Base-by-base conservation (phyloP, 305 asterid species). In the Fraxinus greggii region DNA sequence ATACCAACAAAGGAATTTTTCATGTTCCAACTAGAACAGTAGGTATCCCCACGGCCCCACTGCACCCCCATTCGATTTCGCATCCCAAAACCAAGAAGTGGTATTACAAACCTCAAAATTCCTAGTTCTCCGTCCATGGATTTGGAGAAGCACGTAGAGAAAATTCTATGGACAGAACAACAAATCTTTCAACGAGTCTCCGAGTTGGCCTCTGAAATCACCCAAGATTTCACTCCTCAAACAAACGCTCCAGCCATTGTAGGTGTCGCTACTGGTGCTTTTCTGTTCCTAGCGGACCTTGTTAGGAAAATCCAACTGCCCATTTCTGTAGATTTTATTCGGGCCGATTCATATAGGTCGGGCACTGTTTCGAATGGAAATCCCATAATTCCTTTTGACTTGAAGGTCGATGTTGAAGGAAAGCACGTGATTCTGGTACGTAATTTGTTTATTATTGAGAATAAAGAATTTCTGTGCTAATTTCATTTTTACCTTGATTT, bases 241-340 rank as follows among this genome's bases (percentile, higher is more conserved):
- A 21, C 81, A 24, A 76, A 83, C 3, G 80, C 88, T 86, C 96
- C 97, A 0, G 95, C 86, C 45, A 3, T 92, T 1, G 97, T 95
- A 21, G 98, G 97, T 2, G 98, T 95, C 19, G 98, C 98, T 79
- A 94, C 97, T 75, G 98, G 98, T 19, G 99, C 97, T 0, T 89
- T 94, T 82, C 78, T 95, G 10, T 95, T 95, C 86, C 81, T 94
- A 38, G 98, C 97, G 13, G 99, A 95, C 84, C 97, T 95, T 33
- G 97, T 89, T 12, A 85, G 98, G 83, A 82, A 89, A 75, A 89
- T 94, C 79, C 89, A 84, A 23, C 86, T 94, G 3, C 93, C 97
- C 77, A 36, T 94, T 51, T 69, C 88, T 5, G 93, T 95, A 17
- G 99, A 95, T 85, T 86, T 94, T 76, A 84, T 94, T 9, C 94